These are phyloP conservation scores for Lobosporangium transversale DNA, from an alignment of 192 early-diverging fungal species.

Conservation along the genomic window DNA sequence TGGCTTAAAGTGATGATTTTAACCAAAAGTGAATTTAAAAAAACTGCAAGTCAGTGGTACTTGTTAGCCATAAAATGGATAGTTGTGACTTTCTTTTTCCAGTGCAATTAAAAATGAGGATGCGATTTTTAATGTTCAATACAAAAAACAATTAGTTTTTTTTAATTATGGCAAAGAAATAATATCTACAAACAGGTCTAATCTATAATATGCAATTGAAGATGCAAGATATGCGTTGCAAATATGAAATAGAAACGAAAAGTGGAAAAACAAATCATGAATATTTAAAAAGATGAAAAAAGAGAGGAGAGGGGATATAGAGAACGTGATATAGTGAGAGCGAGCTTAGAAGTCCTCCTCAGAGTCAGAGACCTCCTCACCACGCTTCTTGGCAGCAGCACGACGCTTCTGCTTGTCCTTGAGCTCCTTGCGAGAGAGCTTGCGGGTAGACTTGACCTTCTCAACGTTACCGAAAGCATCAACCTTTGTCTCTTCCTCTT, in stretches of 20 bases:
- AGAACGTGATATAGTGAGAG: background rate
- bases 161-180: slow-evolving; percentile 6
- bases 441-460: slow-evolving; percentile 73
- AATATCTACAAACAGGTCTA: slow-evolving; percentile 34
- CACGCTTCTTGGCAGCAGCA: slow-evolving; percentile 64
- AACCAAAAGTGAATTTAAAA: no score
- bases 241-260: slow-evolving; percentile 1
- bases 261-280: slow-evolving; percentile 1
- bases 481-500: slow-evolving; percentile 57
- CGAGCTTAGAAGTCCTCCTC: slow-evolving; percentile 55
- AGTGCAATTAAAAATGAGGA: no score
- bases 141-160: slow-evolving; percentile 14
- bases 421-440: slow-evolving; percentile 61
- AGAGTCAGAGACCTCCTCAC: slow-evolving; percentile 60
- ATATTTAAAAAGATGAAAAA: background rate
- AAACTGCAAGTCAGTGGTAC: no score
- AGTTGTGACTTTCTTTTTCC: no score
- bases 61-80: no score
- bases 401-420: slow-evolving; percentile 69
- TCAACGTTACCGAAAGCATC: slow-evolving; percentile 82
- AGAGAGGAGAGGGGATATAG: background rate
- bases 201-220: slow-evolving; percentile 10
- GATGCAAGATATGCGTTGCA: background rate
- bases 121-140: background rate
- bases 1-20: no score